phyloP scores from a whole-genome alignment of 108 stramenopile species.

The Nitzschia inconspicua region DNA sequence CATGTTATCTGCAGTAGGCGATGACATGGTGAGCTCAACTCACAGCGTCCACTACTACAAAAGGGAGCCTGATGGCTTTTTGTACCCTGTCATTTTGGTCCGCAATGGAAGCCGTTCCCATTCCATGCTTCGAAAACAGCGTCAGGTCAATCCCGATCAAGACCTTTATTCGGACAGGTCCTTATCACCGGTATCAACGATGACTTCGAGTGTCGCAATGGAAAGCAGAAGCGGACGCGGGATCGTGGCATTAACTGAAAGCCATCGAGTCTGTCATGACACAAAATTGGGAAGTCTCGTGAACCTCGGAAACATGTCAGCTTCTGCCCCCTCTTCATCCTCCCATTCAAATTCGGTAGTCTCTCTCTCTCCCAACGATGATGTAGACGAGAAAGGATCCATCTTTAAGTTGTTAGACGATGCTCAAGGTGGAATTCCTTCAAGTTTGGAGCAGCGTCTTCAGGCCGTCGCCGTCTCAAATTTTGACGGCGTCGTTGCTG shows the following conservation, averaged over 20 bases:
- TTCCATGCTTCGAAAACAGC: not conserved
- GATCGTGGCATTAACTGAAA: constrained; percentile 13
- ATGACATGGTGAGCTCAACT: not conserved
- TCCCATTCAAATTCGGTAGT: no score
- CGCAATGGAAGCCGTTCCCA: not conserved
- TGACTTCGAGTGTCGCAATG: constrained; percentile 5
- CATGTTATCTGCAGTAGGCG: not conserved
- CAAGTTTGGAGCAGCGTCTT: no score
- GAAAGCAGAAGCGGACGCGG: not conserved
- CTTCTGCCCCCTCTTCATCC: no score
- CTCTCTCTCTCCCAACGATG: no score
- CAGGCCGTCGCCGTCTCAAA: no score
- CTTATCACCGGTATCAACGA: constrained; percentile 10
- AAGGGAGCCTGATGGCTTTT: not conserved
- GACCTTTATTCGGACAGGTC: not conserved
- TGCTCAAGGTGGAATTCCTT: no score
- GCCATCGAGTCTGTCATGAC: constrained; percentile 15
- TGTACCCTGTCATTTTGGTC: not conserved
- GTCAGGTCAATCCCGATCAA: not conserved
- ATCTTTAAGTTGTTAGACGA: not conserved
- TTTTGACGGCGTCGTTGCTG: no score
- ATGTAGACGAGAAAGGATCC: not conserved
- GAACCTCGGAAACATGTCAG: constrained; percentile 6
- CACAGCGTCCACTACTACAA: not conserved
- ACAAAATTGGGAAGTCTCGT: constrained; percentile 19